Evolutionary conservation across 106 monocot species (phyloP).

Genomic region (Gastrodia elata): DNA sequence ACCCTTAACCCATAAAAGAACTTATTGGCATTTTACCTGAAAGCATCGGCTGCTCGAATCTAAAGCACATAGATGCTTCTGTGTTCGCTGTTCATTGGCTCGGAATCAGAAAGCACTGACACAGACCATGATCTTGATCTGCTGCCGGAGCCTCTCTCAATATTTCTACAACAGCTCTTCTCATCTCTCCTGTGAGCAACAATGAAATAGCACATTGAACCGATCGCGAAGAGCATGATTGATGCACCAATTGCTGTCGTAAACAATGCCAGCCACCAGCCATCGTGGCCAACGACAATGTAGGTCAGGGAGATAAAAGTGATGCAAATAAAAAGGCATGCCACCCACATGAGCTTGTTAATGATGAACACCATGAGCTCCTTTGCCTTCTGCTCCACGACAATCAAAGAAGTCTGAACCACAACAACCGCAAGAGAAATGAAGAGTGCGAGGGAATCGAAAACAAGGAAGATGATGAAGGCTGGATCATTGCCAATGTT

Average conservation of each 20-base stretch:
- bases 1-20: not conserved
- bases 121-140: conserved; percentile 32
- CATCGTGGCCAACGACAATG: conserved; percentile 45
- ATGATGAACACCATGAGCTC: conserved; percentile 68
- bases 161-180: conserved; percentile 42
- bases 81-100: conserved; percentile 45
- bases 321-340: conserved; percentile 57
- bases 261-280: conserved; percentile 51
- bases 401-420: conserved; percentile 72
- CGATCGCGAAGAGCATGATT: conserved; percentile 57
- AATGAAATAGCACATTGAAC: conserved; percentile 66
- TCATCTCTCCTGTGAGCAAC: conserved; percentile 43
- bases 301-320: conserved; percentile 60
- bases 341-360: conserved; percentile 92
- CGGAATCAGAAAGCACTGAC: conserved; percentile 39
- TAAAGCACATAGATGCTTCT: conserved; percentile 79
- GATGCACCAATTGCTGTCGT: conserved; percentile 47
- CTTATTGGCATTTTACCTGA: not conserved
- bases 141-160: conserved; percentile 36
- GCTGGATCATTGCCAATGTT: conserved; percentile 32
- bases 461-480: conserved; percentile 64
- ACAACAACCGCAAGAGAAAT: conserved; percentile 82
- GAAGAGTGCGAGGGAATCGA: conserved; percentile 66
- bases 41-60: not conserved
- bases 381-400: conserved; percentile 67